Evolutionary conservation across 164 flowering plant species (phyloP).

Genomic region (Sedum album): DNA sequence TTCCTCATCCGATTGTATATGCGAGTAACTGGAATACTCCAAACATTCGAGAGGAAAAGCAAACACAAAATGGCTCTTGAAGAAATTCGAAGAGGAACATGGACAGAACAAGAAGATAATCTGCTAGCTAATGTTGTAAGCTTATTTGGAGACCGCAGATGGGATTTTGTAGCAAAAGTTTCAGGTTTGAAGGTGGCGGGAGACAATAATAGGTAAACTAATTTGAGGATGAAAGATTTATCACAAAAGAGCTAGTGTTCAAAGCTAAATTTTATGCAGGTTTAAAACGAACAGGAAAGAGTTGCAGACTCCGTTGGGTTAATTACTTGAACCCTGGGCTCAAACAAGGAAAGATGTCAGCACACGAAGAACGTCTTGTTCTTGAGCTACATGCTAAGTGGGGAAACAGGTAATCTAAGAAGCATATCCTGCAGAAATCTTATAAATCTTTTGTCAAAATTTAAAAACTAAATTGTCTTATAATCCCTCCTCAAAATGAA

Average conservation of each 20-base stretch:
- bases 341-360: conserved; percentile 83
- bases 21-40: not conserved
- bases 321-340: conserved; percentile 93
- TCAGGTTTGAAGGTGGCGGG: conserved; percentile 99
- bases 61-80: conserved; percentile 33
- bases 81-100: conserved; percentile 76
- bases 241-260: conserved; percentile 26
- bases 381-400: conserved; percentile 83
- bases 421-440: too few relatives aligned
- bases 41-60: not conserved
- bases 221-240: conserved; percentile 15
- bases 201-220: conserved; percentile 48
- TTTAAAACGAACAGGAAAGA: conserved; percentile 91
- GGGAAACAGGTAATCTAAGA: conserved; percentile 81
- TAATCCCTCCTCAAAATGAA: too few relatives aligned
- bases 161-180: conserved; percentile 96
- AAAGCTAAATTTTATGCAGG: conserved; percentile 61
- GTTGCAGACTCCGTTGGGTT: conserved; percentile 98
- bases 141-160: conserved; percentile 83
- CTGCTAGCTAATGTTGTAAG: conserved; percentile 65
- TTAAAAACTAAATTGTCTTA: too few relatives aligned
- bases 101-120: conserved; percentile 93
- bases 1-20: conserved; percentile 14
- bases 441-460: too few relatives aligned
- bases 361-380: conserved; percentile 87